A percentile compares a stretch with the other conserved stretches of the same genome.
These are phyloP conservation scores for Tilletia setariae DNA, from an alignment of 1,284 basidiomycete genomes.

Conservation along the genomic window DNA sequence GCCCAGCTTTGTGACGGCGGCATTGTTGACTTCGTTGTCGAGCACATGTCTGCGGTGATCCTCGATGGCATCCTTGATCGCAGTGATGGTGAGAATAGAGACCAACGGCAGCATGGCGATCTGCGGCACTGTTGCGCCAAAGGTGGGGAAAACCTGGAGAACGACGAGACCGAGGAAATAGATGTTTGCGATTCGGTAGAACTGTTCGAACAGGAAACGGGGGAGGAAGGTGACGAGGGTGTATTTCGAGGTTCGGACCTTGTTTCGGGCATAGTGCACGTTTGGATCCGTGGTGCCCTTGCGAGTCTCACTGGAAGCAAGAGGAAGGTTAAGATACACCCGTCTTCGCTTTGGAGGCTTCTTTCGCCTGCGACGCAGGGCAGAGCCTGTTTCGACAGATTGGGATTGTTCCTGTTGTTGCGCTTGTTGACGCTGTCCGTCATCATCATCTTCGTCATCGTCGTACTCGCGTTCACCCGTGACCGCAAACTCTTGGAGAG, in stretches of 20 bases:
- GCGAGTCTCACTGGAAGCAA: conserved; percentile 67
- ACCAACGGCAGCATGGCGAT: conserved; percentile 81
- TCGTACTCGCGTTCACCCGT: conserved; percentile 8
- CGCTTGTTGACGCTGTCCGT: neutral
- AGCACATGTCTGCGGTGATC: conserved; percentile 81
- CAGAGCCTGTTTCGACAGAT: neutral
- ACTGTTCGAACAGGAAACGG: conserved; percentile 50
- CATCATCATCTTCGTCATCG: conserved; percentile 7
- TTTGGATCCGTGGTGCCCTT: conserved; percentile 69
- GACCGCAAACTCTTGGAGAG: conserved; percentile 19
- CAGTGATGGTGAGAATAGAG: conserved; percentile 83
- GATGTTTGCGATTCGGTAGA: conserved; percentile 75
- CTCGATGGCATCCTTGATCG: conserved; percentile 90
- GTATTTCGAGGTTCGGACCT: conserved; percentile 91
- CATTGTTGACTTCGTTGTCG: conserved; percentile 89
- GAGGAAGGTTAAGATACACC: conserved; percentile 49
- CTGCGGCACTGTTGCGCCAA: conserved; percentile 79
- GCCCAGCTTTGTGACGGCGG: conserved; percentile 77
- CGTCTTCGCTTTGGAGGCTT: conserved; percentile 44
- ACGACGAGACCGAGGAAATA: conserved; percentile 84
- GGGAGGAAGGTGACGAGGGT: conserved; percentile 86
- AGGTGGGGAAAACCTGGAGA: conserved; percentile 82
- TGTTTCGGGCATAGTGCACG: conserved; percentile 78
- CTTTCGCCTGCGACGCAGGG: conserved; percentile 21
- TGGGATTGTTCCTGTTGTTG: conserved; percentile 12